A percentile compares a stretch with the other conserved stretches of the same genome.
Evolutionary conservation across 306 rosid genomes (phyloP).

Genomic region (Glycine soja): DNA sequence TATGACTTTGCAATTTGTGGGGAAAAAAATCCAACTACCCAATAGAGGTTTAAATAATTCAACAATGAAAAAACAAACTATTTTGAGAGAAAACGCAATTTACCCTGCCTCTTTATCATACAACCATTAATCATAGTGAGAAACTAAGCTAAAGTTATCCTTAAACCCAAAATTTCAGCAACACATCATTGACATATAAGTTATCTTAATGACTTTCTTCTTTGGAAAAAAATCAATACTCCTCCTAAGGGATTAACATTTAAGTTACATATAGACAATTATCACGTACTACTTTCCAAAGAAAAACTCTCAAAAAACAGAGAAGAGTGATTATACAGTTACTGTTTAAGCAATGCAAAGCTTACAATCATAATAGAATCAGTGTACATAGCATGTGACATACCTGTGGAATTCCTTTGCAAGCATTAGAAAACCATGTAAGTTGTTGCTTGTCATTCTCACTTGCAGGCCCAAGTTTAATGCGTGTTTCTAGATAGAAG

Average conservation of each 20-base stretch:
- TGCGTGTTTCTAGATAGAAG: slow-evolving; percentile 63
- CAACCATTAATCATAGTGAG: neutral
- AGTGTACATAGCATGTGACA: slow-evolving; percentile 27
- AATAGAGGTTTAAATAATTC: too few relatives aligned
- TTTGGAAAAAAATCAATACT: neutral
- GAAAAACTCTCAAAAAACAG: slow-evolving; percentile 31
- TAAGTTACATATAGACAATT: slow-evolving; percentile 13
- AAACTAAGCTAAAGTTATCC: slow-evolving; percentile 4
- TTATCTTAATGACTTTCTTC: slow-evolving; percentile 20
- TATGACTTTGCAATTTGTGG: neutral
- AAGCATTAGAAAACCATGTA: slow-evolving; percentile 85
- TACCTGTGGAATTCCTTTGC: slow-evolving; percentile 99
- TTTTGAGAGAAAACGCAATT: too few relatives aligned
- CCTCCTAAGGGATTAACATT: slow-evolving; percentile 8
- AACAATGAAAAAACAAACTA: too few relatives aligned
- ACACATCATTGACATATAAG: neutral
- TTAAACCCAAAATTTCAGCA: neutral
- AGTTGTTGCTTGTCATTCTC: slow-evolving; percentile 84
- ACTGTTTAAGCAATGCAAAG: slow-evolving; percentile 28
- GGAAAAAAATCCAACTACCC: slow-evolving; percentile 24
- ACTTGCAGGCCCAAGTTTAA: slow-evolving; percentile 84
- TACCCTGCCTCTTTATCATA: neutral
- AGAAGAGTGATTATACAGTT: slow-evolving; percentile 22
- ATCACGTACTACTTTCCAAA: slow-evolving; percentile 25
- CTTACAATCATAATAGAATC: slow-evolving; percentile 32